Evolutionary conservation across 495 filamentous ascomycete species (phyloP).

Genomic region (Annulohypoxylon bovei): DNA sequence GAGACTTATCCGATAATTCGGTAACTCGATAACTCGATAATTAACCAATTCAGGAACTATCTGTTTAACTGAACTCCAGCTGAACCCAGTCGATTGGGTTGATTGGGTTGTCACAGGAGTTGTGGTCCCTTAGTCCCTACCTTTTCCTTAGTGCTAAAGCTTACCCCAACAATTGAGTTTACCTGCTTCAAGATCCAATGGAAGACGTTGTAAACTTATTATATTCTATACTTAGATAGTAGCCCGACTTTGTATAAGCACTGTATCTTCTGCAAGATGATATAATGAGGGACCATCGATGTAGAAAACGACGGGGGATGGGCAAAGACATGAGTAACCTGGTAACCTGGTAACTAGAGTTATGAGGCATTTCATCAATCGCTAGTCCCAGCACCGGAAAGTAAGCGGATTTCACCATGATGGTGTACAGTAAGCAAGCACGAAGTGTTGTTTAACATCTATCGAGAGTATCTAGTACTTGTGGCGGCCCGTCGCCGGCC

Average conservation of each 20-base stretch:
- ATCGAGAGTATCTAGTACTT: not conserved
- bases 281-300: not conserved
- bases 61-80: not conserved
- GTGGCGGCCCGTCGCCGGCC: slow-evolving; percentile 23
- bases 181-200: slow-evolving; percentile 17
- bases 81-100: slow-evolving; percentile 29
- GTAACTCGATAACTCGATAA: slow-evolving; percentile 25
- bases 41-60: slow-evolving; percentile 23
- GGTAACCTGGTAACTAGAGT: not conserved
- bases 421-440: slow-evolving; percentile 43
- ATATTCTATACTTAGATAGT: not conserved
- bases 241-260: not conserved
- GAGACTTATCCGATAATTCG: slow-evolving; percentile 16
- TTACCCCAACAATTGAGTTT: slow-evolving; percentile 50
- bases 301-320: not conserved
- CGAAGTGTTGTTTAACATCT: not conserved
- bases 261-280: not conserved
- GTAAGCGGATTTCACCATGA: slow-evolving; percentile 23
- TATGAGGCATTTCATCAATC: slow-evolving; percentile 20
- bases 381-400: slow-evolving; percentile 25
- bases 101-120: slow-evolving; percentile 4
- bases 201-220: slow-evolving; percentile 15
- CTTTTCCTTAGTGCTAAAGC: slow-evolving; percentile 25
- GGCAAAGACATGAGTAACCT: too few species aligned
- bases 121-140: slow-evolving; percentile 11